A percentile compares a stretch with the other conserved stretches of the same genome.
These are phyloP conservation scores for Hyaloperonospora arabidopsidis DNA, from an alignment of 352 stramenopile species.

Conservation along the genomic window DNA sequence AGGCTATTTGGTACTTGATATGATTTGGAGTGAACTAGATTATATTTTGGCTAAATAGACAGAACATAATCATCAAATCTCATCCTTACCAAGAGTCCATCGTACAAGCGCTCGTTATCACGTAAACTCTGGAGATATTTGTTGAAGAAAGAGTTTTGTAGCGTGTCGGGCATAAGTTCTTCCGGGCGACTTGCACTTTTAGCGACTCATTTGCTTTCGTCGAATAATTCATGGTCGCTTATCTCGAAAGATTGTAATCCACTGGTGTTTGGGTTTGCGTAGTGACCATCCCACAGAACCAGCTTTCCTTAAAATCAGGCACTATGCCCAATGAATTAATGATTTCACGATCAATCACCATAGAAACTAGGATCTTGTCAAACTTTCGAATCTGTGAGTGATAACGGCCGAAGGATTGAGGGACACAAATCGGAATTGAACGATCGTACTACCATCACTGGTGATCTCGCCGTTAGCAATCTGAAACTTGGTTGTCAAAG, in stretches of 20 bases:
- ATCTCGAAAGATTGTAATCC: neutral
- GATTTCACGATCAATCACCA: neutral
- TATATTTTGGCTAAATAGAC: neutral
- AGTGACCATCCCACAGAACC: neutral
- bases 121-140: neutral
- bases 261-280: neutral
- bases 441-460: neutral
- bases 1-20: neutral
- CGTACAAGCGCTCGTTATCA: neutral
- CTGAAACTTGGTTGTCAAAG: neutral
- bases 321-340: neutral
- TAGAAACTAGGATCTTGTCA: neutral
- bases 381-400: neutral
- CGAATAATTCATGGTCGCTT: neutral
- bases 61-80: neutral
- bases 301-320: neutral
- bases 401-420: neutral
- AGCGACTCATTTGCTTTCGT: neutral
- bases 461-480: neutral
- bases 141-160: neutral
- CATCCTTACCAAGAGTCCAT: neutral
- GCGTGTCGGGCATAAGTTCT: neutral
- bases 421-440: neutral
- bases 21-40: neutral
- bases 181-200: neutral